Evolutionary conservation across 352 stramenopile genomes (phyloP).

Genomic region (Pythium aphanidermatum): DNA sequence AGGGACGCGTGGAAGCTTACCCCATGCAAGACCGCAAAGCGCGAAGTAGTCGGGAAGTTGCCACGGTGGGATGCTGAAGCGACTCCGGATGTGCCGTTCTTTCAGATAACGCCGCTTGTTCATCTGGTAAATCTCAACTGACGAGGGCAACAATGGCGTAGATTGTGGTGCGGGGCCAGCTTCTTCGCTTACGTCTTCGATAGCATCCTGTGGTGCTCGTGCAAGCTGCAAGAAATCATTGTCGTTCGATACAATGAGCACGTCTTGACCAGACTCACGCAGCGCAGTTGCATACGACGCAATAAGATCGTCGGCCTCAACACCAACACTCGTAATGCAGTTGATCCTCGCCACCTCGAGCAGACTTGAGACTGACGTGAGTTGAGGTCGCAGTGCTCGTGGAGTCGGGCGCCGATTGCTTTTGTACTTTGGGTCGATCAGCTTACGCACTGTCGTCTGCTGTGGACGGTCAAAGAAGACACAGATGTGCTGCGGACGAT

Average conservation of each 20-base stretch:
- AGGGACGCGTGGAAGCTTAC: slow-evolving; percentile 51
- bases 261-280: slow-evolving; percentile 12
- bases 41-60: slow-evolving; percentile 55
- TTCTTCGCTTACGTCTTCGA: neutral
- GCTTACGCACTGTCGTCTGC: slow-evolving; percentile 22
- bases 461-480: slow-evolving; percentile 27
- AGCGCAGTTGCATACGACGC: slow-evolving; percentile 24
- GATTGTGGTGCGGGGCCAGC: neutral
- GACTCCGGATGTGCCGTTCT: slow-evolving; percentile 50
- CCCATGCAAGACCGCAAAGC: slow-evolving; percentile 61
- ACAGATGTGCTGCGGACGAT: slow-evolving; percentile 19
- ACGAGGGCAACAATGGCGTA: slow-evolving; percentile 3
- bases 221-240: slow-evolving; percentile 31
- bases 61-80: slow-evolving; percentile 35
- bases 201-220: neutral
- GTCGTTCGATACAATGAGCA: slow-evolving; percentile 32
- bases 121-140: slow-evolving; percentile 70
- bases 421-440: slow-evolving; percentile 26
- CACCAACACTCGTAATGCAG: slow-evolving; percentile 19
- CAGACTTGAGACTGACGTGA: slow-evolving; percentile 13
- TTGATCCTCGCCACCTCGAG: slow-evolving; percentile 17
- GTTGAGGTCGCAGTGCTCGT: slow-evolving; percentile 16
- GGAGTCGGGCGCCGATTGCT: slow-evolving; percentile 19
- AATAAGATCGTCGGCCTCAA: slow-evolving; percentile 33
- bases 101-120: slow-evolving; percentile 63